Evolutionary conservation across 2,329 filamentous ascomycete species (phyloP), one percentile per base, ranked within the genome.

Genomic region (Chaetomiaceae sp.): DNA sequence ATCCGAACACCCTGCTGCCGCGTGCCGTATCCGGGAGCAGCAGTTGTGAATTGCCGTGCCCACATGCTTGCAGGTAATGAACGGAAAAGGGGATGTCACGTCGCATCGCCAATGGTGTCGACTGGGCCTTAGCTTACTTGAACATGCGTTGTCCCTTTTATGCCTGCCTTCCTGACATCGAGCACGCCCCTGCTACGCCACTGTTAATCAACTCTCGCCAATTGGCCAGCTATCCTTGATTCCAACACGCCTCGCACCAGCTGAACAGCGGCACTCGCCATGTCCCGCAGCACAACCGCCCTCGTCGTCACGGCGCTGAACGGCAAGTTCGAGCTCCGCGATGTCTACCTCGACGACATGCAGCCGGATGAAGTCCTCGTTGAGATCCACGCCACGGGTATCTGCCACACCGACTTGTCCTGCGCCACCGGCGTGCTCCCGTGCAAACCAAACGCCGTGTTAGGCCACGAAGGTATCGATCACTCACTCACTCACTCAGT

Each of bases 351-450:
- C 32, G 32, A 51, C 42, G 52, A 41, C 23, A 59, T 61, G 27
- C 55, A 59, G 33, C 54, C 59, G 4, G 62, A 65, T 44, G 67
- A 71, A 53, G 62, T 64, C 5, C 56, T 67, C 13, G 62, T 70
- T 16, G 62, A 68, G 47, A 66, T 69, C 18, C 59, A 66, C 38
- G 66, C 67, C 18, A 62, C 63, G 1, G 67, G 67, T 3, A 57
- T 69, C 54, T 70, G 67, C 58, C 66, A 69, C 54, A 66, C 67
- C 7, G 67, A 69, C 51, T 52, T 67, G 3, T 62, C 62, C 2
- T 68, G 61, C 51, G 64, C 67, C 25, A 50, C 55, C 2, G 50
- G 76, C 69, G 21, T 76, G 69, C 42, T 73, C 69, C 62, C 69
- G 69, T 61, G 57, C 38, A 37, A 51, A 16, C 57, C 58, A 3